These are phyloP conservation scores for Diutina scorzettiae DNA, from an alignment of 1,139 yeast species.

Conservation along the genomic window DNA sequence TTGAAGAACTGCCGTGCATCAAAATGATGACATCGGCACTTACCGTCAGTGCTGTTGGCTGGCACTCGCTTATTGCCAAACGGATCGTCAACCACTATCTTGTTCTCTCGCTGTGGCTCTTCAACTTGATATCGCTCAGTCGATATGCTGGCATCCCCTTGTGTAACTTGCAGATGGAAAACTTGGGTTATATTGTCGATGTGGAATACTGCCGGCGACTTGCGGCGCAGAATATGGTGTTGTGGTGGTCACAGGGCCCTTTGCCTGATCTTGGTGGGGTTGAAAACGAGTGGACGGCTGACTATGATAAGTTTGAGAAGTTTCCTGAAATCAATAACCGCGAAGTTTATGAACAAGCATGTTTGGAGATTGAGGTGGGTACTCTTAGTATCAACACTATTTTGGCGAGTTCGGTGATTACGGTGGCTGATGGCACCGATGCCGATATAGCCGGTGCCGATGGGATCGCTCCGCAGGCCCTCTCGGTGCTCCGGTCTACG, in stretches of 20 bases:
- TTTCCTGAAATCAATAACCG: constrained; percentile 71
- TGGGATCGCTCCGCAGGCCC: constrained; percentile 70
- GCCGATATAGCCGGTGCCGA: constrained; percentile 41
- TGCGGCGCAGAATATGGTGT: constrained; percentile 48
- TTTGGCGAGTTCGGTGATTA: constrained; percentile 69
- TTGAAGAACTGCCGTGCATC: constrained; percentile 54
- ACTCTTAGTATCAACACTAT: constrained; percentile 80
- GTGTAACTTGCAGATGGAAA: constrained; percentile 71
- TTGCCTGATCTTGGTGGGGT: constrained; percentile 80
- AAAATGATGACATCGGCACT: constrained; percentile 44
- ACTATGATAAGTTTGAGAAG: constrained; percentile 40
- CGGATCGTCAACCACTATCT: constrained; percentile 62
- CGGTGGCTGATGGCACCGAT: constrained; percentile 83
- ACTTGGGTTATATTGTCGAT: constrained; percentile 71
- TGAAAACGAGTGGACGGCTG: constrained; percentile 20
- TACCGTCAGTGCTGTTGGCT: constrained; percentile 66
- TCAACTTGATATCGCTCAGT: constrained; percentile 53
- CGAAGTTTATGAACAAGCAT: constrained; percentile 67
- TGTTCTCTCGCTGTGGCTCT: constrained; percentile 64
- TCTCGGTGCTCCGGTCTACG: constrained; percentile 57
- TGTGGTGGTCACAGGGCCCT: constrained; percentile 90
- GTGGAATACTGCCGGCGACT: constrained; percentile 75
- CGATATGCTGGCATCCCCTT: constrained; percentile 72
- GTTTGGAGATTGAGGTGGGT: constrained; percentile 68
- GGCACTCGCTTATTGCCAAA: constrained; percentile 69